A percentile compares a stretch with the other conserved stretches of the same genome.
phyloP scores from a whole-genome alignment of 2,329 filamentous ascomycete genomes.

The Chaetomiaceae sp. region DNA sequence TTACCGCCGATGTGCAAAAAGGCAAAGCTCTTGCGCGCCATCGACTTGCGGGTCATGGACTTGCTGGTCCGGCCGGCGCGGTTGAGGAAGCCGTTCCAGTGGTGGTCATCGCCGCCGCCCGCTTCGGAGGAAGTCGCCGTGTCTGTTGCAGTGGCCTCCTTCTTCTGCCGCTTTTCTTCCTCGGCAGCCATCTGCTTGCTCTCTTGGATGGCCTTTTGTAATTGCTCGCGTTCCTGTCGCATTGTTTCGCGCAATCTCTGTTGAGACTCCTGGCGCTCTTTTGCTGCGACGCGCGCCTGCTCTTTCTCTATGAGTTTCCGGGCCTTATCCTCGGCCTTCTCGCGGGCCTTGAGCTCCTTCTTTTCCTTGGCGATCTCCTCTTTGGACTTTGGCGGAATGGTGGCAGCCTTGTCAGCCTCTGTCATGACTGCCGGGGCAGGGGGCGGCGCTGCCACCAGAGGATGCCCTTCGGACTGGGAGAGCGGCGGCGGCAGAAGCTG shows the following conservation, averaged over 20 bases:
- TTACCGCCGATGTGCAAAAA: conserved; percentile 55
- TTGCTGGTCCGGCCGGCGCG: conserved; percentile 69
- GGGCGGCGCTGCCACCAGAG: conserved; percentile 30
- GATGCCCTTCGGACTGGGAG: conserved; percentile 26
- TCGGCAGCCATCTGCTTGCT: conserved; percentile 61
- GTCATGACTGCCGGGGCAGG: conserved; percentile 27
- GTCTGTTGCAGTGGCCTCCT: conserved; percentile 36
- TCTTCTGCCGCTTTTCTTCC: conserved; percentile 41
- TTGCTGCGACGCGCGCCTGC: conserved; percentile 36
- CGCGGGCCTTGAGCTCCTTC: conserved; percentile 60
- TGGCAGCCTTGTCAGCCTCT: conserved; percentile 24
- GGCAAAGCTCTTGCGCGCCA: conserved; percentile 70
- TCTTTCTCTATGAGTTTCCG: conserved; percentile 43
- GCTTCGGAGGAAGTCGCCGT: conserved; percentile 33
- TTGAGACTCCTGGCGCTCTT: conserved; percentile 37
- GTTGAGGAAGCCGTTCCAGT: conserved; percentile 45
- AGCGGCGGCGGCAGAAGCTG: conserved; percentile 24
- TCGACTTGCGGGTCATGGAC: conserved; percentile 70
- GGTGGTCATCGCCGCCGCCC: conserved; percentile 12
- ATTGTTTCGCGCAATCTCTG: conserved; percentile 35
- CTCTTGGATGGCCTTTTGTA: conserved; percentile 60
- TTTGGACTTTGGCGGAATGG: conserved; percentile 41
- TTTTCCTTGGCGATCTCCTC: conserved; percentile 63
- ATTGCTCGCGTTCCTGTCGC: conserved; percentile 57
- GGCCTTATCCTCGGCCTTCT: conserved; percentile 49